Evolutionary conservation across 805 yeast genomes (phyloP), one percentile per base, ranked within the genome.

Genomic region (Grigorovia humatica): DNA sequence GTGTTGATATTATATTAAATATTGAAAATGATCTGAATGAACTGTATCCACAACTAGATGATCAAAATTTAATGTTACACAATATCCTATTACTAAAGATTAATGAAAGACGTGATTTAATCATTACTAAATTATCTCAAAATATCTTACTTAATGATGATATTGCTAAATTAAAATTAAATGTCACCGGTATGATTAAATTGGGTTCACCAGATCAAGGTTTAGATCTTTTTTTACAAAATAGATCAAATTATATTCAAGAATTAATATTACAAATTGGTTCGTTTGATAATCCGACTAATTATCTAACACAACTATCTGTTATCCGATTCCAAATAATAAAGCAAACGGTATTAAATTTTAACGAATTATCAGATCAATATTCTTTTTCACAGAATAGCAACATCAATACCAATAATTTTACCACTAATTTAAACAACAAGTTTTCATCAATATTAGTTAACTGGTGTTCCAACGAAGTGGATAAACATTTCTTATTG

Each of bases 381-480:
- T 41, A 38, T 23, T 32, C 38, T 5, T 2, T 32, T 32, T 32
- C 38, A 32, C 38, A 32, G 17, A 32, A 18, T 19, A 40, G 15
- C 13, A 15, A 44, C 23, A 13, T 23, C 18, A 30, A 18, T 17
- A 4, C 40, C 15, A 17, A 30, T 13, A 20, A 30, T 17, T 27
- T 29, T n/a, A 35, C 30, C 4, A 30, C 12, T 4, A 40, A 44
- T 38, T 23, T 20, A 20, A 23, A 45, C n/a, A 61, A 63, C 43
- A 59, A 66, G 44, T 67, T 67, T 42, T 74, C 78, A 48, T 74
- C 84, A 9, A 78, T 84, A 57, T 73, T 88, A 17, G 83, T 88
- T n/a, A 80, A 82, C 55, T 88, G 96, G 96, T 78, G 84, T 38
- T 78, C 79, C 52, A 75, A 75, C 12, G 84, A 82, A 63, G 77